Base-by-base conservation (phyloP, 2,329 filamentous ascomycete genomes). In the Sclerotinia minor region DNA sequence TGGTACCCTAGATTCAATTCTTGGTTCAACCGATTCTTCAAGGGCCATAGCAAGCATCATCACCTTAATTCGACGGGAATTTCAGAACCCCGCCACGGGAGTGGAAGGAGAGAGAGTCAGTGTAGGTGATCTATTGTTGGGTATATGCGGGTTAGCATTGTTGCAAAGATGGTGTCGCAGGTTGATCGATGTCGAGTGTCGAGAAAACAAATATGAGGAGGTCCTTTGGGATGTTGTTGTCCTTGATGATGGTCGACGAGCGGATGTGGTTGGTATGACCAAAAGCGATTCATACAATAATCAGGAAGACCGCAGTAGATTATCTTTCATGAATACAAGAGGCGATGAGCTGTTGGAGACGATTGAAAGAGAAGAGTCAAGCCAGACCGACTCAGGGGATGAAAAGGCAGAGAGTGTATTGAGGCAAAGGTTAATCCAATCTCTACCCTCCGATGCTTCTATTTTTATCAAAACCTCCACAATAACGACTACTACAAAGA, bases 11-110 rank as follows among this genome's bases (percentile, higher is more conserved):
- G 87, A 90, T 73, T 84, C 87, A 70, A 83, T 89, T 50, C 84
- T 90, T 38, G 88, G 88, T 19, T 88, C 86, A 2, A 90, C 88
- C n/a, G 88, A 90, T 75, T 89, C 87, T 2, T 89, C 87, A 2
- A 80, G 87, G 52, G 87, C 88, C 15, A 88, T 90, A 68, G 86
- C 87, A 2, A 87, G 86, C 75, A 89, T 90, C 73, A 83, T 90
- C 71, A 85, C 85, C 0, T 79, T 90, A 44, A 83, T 90, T 58
- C 83, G 86, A 41, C 82, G 86, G 68, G 88, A 90, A 75, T 88
- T 90, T 68, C 83, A 84, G 64, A 87, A 88, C 68, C 86, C 87
- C 0, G 83, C 84, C 11, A 88, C 86, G 0, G 87, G 86, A 6
- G 79, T 80, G 3, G 80, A 82, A 57, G 85, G 85, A 11, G 87